Base-by-base conservation (phyloP, 2,329 filamentous ascomycete species). In the Orbilia oligospora region DNA sequence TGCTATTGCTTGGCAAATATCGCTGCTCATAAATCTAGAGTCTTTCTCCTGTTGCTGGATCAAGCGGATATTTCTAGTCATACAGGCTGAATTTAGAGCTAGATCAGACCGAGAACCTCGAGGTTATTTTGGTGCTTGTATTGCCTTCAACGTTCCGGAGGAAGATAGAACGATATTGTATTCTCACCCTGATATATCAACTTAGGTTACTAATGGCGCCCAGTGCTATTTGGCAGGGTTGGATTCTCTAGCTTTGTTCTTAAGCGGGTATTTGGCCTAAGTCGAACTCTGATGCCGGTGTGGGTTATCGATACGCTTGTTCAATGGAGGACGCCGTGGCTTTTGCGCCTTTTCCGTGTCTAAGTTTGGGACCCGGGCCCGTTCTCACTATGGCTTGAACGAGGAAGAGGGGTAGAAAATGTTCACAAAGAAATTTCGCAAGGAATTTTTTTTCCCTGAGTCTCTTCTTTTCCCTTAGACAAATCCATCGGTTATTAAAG, bases 31-130 rank as follows among this genome's bases (percentile, higher is more conserved):
- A 22, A 2, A 22, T 48, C 58, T 14, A 30, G 58, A 24, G 18
- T 38, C 9, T n/a, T 46, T 38, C 38, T 48, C 18, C 22, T 1
- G 4, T 10, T 22, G n/a, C 12, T 20, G 36, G 46, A 51, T 14
- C 36, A 51, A 38, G 58, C 63, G 71, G 63, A 53, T 75, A n/a
- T 22, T 65, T 65, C 64, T 55, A 38, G 71, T 76, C 48, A 65
- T 51, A 76, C 65, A 58, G 48, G 18, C 8, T 22, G 48, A 55
- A 64, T 10, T 10, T 75, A 24, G 58, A 49, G 18, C 46, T 48
- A 22, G 53, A 27, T 12, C 36, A 9, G 48, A 65, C n/a, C 49
- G 22, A 9, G 22, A 41, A 33, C 66, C 66, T 61, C 66, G 66
- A 70, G 66, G 53, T 22, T 33, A 30, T 61, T 20, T 27, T 5